Base-by-base conservation (phyloP, 805 yeast species). In the Candida sonorensis region DNA sequence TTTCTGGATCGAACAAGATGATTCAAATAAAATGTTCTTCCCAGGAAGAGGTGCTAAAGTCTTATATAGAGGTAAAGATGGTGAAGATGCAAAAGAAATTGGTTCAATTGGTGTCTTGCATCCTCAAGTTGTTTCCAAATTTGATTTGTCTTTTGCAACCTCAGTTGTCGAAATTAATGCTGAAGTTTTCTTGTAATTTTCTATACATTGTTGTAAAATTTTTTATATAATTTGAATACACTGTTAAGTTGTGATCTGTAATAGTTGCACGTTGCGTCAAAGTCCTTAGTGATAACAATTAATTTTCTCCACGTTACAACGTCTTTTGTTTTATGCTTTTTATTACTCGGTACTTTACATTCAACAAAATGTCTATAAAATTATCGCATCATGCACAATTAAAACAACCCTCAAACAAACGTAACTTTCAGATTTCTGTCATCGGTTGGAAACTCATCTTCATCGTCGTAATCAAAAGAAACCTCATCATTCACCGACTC, bases 1-100 rank as follows among this genome's bases (percentile, higher is more conserved):
- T 33, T 83, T 76, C 63, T 83, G 92, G 92, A 81, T 82, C 37
- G 83, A 77, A 58, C 78, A 81, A 55, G 84, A 78, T 51, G 61
- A 60, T 33, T 66, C 69, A 17, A 70, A 77, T 54, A 69, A 77
- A 30, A 81, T 88, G 38, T 90, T 71, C 64, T 92, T 92, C 82
- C 95, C 96, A 24, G 98, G 97, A 26, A 81, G 98, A 67, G 97
- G 96, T 41, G 98, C 98, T 32, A 79, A 75, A 52, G 71, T 92
- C 42, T 74, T 70, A 62, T 83, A 77, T 64, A 77, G 94, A 67
- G 62, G 69, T 36, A 69, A 63, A 37, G 74, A 72, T 36, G 81
- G 75, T 38, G 80, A 61, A 21, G 65, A 69, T 25, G 72, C 69
- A 11, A 58, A 68, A 47, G 69, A 63, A 35, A 70, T 88, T 50